Base-by-base conservation (phyloP, 208 protist species). In the Acanthamoeba polyphaga region DNA sequence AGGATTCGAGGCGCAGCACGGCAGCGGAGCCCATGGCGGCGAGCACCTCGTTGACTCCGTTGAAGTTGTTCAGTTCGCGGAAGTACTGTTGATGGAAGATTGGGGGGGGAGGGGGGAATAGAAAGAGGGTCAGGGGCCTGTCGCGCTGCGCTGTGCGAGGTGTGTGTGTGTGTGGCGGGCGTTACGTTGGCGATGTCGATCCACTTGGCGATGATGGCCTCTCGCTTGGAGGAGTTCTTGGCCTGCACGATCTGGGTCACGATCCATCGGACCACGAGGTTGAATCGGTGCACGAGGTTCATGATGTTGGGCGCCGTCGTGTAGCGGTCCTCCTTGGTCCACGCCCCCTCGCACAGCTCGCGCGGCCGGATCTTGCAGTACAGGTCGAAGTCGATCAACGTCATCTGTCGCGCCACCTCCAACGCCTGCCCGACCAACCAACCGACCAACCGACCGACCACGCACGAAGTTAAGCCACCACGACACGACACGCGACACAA, bases 31-130 rank as follows among this genome's bases (percentile, higher is more conserved):
- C 38, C 43, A 95, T 27, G 51, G 82, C 94, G 17, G 94, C 53
- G 9, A 95, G 38, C 7, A 95, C n/a, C 85, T 95, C 84, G 15
- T 85, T 95, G 27, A 95, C 66, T 8, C 82, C 94, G 84, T 92
- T 95, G 84, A 93, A 95, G 68, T 95, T 95, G 94, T 95, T 95
- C n/a, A 95, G 68, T 29, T 93, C 38, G 6, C 72, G 19, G 43
- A 13, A 90, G 34, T 90, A 43, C 84, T 58, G 7, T 58, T 58
- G 9, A 17, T 87, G 1, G 19, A 9, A 53, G 7, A 17, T 10
- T 5, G n/a, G 17, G 66, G 22, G 22, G 29, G 4, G 27, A 6
- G 22, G 1, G 7, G 34, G 9, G 1, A 38, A 3, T 38, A 38
- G 38, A 38, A 3, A 38, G 38, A 38, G 38, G 38, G 38, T 38